A percentile compares a stretch with the other conserved stretches of the same genome.
phyloP scores from a whole-genome alignment of 2,329 filamentous ascomycete species.

The Thermothelomyces thermophilus region DNA sequence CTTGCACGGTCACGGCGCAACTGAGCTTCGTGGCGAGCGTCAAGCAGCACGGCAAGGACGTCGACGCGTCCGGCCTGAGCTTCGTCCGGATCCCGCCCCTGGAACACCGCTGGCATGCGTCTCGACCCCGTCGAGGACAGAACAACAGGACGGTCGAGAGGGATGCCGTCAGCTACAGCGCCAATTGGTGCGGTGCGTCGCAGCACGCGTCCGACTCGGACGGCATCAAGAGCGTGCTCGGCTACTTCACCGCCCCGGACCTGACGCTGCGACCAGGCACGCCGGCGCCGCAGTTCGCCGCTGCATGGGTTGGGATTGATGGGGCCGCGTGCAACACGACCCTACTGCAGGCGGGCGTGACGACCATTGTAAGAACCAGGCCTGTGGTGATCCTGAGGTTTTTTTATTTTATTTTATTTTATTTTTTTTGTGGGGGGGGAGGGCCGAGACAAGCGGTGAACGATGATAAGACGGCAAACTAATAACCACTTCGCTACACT shows the following conservation, averaged over 20 bases:
- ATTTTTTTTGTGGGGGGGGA: too few species aligned
- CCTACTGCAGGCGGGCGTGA: constrained; percentile 29
- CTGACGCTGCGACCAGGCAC: constrained; percentile 20
- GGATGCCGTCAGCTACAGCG: constrained; percentile 22
- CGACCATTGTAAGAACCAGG: constrained; percentile 22
- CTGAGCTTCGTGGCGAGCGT: constrained; percentile 20
- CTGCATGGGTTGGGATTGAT: constrained; percentile 30
- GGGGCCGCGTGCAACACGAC: constrained; percentile 26
- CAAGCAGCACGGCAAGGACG: constrained; percentile 13
- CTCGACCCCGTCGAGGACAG: not conserved
- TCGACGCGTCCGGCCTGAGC: constrained; percentile 14
- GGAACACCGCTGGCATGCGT: constrained; percentile 13
- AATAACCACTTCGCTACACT: too few species aligned
- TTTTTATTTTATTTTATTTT: not conserved
- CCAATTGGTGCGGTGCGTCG: constrained; percentile 28
- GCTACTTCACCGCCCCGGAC: constrained; percentile 26
- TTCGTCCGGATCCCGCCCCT: constrained; percentile 19
- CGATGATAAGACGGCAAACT: not conserved
- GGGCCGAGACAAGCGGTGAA: too few species aligned
- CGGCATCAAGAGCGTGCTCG: constrained; percentile 21
- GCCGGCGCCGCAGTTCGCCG: constrained; percentile 24
- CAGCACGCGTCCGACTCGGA: constrained; percentile 20
- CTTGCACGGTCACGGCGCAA: constrained; percentile 12
- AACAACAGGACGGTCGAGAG: constrained; percentile 3
- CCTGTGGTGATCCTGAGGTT: not conserved